Evolutionary conservation across 2,329 filamentous ascomycete species (phyloP).

Genomic region (Diaporthe eres): DNA sequence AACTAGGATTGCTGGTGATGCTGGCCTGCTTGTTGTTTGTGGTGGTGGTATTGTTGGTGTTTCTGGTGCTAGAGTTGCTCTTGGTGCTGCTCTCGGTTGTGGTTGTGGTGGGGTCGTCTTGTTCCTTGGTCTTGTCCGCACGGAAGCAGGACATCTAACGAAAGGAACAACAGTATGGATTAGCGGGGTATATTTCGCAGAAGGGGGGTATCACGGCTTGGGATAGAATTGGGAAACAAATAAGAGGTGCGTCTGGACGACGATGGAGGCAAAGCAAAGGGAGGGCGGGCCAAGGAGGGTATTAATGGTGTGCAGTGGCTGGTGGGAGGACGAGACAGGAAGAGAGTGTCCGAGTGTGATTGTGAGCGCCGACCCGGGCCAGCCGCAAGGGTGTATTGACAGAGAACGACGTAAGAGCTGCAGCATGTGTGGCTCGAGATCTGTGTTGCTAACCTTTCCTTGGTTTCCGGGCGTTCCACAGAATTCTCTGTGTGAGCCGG

Average conservation of each 20-base stretch:
- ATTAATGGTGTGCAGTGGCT: conserved; percentile 11
- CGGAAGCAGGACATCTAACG: conserved; percentile 15
- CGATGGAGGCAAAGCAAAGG: not conserved
- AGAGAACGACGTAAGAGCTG: conserved; percentile 30
- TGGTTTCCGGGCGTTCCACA: conserved; percentile 35
- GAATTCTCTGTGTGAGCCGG: not conserved
- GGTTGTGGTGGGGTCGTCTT: not conserved
- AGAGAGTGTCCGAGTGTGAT: not conserved
- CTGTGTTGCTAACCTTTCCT: conserved; percentile 23
- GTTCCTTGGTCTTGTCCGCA: conserved; percentile 14
- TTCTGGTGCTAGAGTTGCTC: not conserved
- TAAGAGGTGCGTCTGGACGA: not conserved
- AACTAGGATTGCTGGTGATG: not conserved
- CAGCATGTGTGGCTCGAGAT: conserved; percentile 6
- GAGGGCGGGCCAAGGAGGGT: conserved; percentile 1
- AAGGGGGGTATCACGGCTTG: conserved; percentile 16
- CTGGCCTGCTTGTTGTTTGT: not conserved
- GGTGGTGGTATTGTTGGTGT: not conserved
- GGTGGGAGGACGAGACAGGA: not conserved
- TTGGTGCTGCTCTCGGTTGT: not conserved
- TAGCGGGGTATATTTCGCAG: not conserved
- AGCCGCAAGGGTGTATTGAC: conserved; percentile 13
- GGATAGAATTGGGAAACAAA: not conserved
- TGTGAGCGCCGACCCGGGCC: not conserved
- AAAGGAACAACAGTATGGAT: not conserved